phyloP scores from a whole-genome alignment of 2,329 filamentous ascomycete genomes.

The Madurella fahalii region DNA sequence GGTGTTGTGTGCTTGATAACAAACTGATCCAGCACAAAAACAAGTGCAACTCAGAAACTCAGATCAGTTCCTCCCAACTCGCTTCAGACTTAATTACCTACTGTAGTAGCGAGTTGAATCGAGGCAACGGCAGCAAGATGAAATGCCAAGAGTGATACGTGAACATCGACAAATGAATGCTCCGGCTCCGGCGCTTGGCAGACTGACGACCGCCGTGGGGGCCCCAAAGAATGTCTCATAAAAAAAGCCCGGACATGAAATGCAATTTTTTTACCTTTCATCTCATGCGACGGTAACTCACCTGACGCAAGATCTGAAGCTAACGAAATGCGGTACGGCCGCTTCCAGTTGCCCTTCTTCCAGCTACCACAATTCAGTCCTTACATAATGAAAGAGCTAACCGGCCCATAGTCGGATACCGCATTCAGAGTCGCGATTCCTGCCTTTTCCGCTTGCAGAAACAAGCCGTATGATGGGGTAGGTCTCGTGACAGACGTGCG shows the following conservation, averaged over 20 bases:
- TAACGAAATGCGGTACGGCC: too few relatives aligned
- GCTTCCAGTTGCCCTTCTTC: neutral
- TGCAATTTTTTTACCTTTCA: too few relatives aligned
- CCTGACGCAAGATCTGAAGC: too few relatives aligned
- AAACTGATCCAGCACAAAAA: too few relatives aligned
- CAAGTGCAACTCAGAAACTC: neutral
- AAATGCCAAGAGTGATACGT: slow-evolving; percentile 1
- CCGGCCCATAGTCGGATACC: neutral
- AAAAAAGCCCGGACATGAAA: neutral
- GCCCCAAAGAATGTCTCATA: too few relatives aligned
- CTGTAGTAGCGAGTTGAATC: neutral
- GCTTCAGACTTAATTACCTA: neutral
- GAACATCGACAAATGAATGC: neutral
- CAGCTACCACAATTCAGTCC: neutral
- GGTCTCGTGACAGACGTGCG: slow-evolving; percentile 1
- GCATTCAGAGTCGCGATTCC: neutral
- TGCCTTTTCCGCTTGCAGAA: neutral
- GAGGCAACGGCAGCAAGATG: slow-evolving; percentile 8
- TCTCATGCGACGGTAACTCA: too few relatives aligned
- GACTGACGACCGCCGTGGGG: slow-evolving; percentile 12
- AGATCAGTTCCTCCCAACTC: slow-evolving; percentile 5
- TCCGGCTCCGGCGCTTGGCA: slow-evolving; percentile 20
- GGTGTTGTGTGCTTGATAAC: too few relatives aligned
- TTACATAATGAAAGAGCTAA: slow-evolving; percentile 1
- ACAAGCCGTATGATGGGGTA: neutral